These are phyloP conservation scores for Biscutella laevigata DNA, from an alignment of 441 rosid genomes.

Conservation along the genomic window DNA sequence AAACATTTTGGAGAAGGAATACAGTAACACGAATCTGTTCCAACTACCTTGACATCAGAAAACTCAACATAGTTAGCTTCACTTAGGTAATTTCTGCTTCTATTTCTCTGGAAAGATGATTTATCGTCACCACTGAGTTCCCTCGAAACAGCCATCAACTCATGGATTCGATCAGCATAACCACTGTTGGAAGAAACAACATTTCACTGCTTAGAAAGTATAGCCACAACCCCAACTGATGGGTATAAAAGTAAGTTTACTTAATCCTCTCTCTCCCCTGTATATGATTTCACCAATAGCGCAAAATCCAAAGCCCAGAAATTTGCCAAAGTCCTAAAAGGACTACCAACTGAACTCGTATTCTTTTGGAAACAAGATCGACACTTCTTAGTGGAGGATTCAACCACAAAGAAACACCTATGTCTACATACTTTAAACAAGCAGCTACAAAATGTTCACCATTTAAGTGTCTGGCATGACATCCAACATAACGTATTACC, in stretches of 20 bases:
- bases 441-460: background rate
- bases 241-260: background rate
- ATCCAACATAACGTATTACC: constrained; percentile 40
- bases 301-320: background rate
- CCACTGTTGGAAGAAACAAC: constrained; percentile 53
- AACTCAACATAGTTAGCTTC: constrained; percentile 91
- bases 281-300: background rate
- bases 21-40: constrained; percentile 12
- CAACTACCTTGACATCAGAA: constrained; percentile 83
- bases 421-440: background rate
- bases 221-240: constrained; percentile 8
- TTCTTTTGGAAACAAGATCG: background rate
- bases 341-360: constrained; percentile 2
- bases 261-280: background rate
- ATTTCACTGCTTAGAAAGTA: constrained; percentile 8
- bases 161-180: constrained; percentile 97
- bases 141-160: constrained; percentile 75
- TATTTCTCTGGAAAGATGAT: constrained; percentile 53
- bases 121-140: constrained; percentile 64
- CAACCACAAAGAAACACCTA: background rate
- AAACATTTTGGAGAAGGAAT: constrained; percentile 13
- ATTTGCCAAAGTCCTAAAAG: background rate
- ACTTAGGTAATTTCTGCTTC: constrained; percentile 62
- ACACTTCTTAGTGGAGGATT: background rate
- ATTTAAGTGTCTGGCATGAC: constrained; percentile 5